These are phyloP conservation scores for Wickerhamiella spandovensis DNA, from an alignment of 805 yeast species.

Conservation along the genomic window DNA sequence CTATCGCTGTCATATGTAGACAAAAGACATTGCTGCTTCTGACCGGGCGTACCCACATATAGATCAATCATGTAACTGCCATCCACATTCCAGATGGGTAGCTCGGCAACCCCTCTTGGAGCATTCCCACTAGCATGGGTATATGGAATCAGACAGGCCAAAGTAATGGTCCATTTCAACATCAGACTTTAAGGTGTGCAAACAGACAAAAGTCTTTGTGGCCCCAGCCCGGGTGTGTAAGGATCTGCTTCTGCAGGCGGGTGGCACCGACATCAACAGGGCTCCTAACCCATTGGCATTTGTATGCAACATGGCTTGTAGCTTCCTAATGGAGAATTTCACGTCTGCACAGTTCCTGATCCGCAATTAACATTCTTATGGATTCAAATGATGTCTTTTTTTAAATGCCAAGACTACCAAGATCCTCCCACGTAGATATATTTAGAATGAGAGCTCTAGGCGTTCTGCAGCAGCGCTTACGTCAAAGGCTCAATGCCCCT, in stretches of 20 bases:
- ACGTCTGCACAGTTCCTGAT: too few species aligned
- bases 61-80: background rate
- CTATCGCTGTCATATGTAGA: background rate
- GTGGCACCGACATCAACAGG: background rate
- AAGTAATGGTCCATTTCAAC: background rate
- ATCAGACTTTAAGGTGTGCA: background rate
- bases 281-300: background rate
- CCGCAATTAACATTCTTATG: too few species aligned
- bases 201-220: background rate
- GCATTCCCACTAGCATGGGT: background rate
- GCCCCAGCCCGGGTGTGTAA: background rate
- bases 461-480: too few species aligned
- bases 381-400: too few species aligned
- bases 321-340: background rate
- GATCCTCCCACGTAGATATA: too few species aligned
- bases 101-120: background rate
- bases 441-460: too few species aligned
- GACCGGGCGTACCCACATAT: background rate
- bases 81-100: background rate
- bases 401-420: too few species aligned
- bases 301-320: background rate
- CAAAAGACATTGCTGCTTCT: background rate
- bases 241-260: background rate
- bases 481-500: too few species aligned
- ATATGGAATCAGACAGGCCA: background rate